These are phyloP conservation scores for Raphidocelis subcapitata DNA, from an alignment of 139 green algal species.

Conservation along the genomic window DNA sequence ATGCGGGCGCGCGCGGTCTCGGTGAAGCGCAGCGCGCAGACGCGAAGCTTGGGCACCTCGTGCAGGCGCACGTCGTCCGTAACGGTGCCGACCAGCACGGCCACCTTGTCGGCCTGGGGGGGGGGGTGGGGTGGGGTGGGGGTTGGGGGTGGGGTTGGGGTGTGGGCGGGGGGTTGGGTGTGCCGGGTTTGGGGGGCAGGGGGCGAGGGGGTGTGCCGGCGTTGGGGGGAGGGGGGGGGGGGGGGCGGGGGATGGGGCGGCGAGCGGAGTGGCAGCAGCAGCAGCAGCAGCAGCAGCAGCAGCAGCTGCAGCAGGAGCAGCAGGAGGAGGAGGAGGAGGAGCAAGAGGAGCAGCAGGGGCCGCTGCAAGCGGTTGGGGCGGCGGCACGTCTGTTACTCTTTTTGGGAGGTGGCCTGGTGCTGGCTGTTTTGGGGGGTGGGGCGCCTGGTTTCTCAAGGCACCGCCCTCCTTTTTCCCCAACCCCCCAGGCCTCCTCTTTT, in stretches of 20 bases:
- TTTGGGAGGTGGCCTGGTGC: neutral
- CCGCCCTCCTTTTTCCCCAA: neutral
- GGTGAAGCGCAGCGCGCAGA: constrained; percentile 93
- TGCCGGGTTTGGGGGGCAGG: too few species aligned
- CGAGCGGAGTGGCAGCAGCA: too few species aligned
- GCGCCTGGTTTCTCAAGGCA: too few species aligned
- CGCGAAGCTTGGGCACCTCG: constrained; percentile 90
- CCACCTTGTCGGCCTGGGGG: constrained; percentile 81
- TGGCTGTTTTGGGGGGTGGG: too few species aligned
- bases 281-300: neutral
- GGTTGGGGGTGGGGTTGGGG: too few species aligned
- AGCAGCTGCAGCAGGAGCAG: constrained; percentile 7
- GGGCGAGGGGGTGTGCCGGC: too few species aligned
- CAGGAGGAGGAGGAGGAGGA: neutral
- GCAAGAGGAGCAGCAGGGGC: neutral
- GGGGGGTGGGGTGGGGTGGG: too few species aligned
- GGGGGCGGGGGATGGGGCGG: too few species aligned
- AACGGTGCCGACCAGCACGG: constrained; percentile 91
- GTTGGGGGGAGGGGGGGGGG: too few species aligned
- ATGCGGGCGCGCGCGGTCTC: constrained; percentile 97
- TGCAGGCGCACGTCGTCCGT: constrained; percentile 94
- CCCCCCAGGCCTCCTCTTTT: constrained; percentile 90
- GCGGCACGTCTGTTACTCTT: neutral
- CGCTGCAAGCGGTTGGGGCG: neutral
- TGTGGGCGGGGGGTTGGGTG: too few species aligned